Conservation (phyloP, 345 rosid genomes). For the Citrus australasica region DNA sequence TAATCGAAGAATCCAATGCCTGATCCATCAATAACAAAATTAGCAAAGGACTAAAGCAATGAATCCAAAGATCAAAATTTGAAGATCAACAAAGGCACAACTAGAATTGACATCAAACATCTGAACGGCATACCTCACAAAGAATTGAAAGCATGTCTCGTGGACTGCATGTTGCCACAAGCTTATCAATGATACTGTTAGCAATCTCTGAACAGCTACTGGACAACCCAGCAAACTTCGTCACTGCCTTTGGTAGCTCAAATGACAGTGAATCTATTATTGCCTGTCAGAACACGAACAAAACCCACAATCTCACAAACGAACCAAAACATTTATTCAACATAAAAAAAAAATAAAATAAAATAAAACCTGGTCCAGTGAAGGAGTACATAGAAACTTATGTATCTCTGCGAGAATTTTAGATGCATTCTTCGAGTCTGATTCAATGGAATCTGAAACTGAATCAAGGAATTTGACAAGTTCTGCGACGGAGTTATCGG, state of each 20-base stretch:
- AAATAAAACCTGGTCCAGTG: slow-evolving; percentile 48
- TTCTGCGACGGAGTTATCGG: slow-evolving; percentile 39
- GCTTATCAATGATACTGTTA: slow-evolving; percentile 42
- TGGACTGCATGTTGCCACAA: slow-evolving; percentile 59
- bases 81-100: background rate
- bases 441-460: slow-evolving; percentile 30
- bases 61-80: background rate
- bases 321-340: background rate
- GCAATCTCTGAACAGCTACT: slow-evolving; percentile 43
- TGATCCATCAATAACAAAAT: slow-evolving; percentile 32
- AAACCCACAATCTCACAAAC: slow-evolving; percentile 1
- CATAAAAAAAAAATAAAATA: background rate
- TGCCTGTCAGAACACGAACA: slow-evolving; percentile 36
- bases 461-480: slow-evolving; percentile 50
- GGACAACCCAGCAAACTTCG: slow-evolving; percentile 59
- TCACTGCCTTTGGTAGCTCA: slow-evolving; percentile 62
- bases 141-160: slow-evolving; percentile 84
- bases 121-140: slow-evolving; percentile 55
- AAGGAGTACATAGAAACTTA: slow-evolving; percentile 40
- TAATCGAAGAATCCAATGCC: slow-evolving; percentile 60
- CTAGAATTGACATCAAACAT: background rate
- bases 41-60: background rate
- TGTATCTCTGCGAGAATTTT: slow-evolving; percentile 40
- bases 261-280: slow-evolving; percentile 67
- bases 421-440: slow-evolving; percentile 29